Percentiles rank a stretch among this genome's conserved stretches.
phyloP scores from a whole-genome alignment of 2,329 filamentous ascomycete species.

The Cladosporium oxysporum region DNA sequence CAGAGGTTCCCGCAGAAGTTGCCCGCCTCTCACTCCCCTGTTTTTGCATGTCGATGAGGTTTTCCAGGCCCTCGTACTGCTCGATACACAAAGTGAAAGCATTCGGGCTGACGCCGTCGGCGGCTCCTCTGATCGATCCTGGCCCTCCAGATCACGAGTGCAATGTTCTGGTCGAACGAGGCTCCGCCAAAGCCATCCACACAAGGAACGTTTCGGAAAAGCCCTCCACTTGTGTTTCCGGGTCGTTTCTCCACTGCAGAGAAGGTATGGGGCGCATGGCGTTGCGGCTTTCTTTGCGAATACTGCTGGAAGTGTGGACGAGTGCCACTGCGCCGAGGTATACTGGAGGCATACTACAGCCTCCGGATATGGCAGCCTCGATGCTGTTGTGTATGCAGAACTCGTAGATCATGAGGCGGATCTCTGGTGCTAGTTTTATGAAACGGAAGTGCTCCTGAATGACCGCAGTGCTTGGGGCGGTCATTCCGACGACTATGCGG shows the following conservation, averaged over 20 bases:
- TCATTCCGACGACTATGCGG: neutral
- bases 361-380: neutral
- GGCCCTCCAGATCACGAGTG: neutral
- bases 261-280: neutral
- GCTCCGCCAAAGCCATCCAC: neutral
- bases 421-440: neutral
- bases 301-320: neutral
- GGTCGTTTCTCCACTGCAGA: neutral
- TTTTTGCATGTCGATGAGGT: neutral
- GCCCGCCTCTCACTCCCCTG: neutral
- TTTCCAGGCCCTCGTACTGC: neutral
- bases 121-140: neutral
- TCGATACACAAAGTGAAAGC: neutral
- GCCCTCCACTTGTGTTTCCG: no score
- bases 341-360: no score
- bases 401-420: neutral
- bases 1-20: neutral
- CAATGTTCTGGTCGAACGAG: no score
- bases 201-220: no score
- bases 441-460: neutral
- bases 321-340: neutral
- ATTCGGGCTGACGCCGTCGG: neutral
- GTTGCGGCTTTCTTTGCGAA: neutral
- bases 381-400: neutral
- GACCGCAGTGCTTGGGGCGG: neutral